Conservation (phyloP, 345 rosid genomes). For the Camelina laxa region DNA sequence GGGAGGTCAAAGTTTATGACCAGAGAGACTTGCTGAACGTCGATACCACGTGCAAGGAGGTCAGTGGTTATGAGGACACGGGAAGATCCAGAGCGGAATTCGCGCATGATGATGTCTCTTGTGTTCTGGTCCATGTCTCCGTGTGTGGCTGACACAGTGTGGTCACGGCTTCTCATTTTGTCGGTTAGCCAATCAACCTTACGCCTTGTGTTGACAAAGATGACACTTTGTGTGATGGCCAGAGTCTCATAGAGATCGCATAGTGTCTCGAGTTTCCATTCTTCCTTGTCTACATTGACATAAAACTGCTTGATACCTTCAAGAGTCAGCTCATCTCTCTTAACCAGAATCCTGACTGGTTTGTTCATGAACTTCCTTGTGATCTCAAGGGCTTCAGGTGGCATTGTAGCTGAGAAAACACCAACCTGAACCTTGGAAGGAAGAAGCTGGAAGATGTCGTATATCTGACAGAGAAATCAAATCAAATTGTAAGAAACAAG, state of each 20-base stretch:
- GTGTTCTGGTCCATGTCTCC: constrained; percentile 97
- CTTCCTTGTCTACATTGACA: constrained; percentile 82
- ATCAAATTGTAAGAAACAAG: constrained; percentile 9
- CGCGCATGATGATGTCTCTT: constrained; percentile 83
- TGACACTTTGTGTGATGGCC: constrained; percentile 89
- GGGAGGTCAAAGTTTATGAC: constrained; percentile 87
- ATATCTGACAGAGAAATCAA: constrained; percentile 55
- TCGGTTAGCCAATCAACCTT: constrained; percentile 95
- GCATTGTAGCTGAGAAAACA: constrained; percentile 94
- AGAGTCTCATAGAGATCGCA: constrained; percentile 86
- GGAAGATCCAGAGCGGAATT: constrained; percentile 86
- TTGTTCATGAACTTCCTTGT: constrained; percentile 90
- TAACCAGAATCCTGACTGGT: constrained; percentile 83
- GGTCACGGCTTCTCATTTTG: constrained; percentile 83
- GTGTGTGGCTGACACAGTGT: constrained; percentile 89
- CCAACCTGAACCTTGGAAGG: constrained; percentile 80
- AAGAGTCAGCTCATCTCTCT: constrained; percentile 89
- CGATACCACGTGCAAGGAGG: constrained; percentile 87
- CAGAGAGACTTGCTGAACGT: constrained; percentile 91
- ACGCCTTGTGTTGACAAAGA: constrained; percentile 87
- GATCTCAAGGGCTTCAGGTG: constrained; percentile 90
- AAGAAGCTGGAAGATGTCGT: constrained; percentile 82
- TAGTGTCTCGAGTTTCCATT: constrained; percentile 83
- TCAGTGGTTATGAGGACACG: constrained; percentile 88
- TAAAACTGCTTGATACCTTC: constrained; percentile 91